A percentile compares a stretch with the other conserved stretches of the same genome.
These are phyloP conservation scores for Tuber melanosporum DNA, from an alignment of 495 filamentous ascomycete genomes.

Conservation along the genomic window DNA sequence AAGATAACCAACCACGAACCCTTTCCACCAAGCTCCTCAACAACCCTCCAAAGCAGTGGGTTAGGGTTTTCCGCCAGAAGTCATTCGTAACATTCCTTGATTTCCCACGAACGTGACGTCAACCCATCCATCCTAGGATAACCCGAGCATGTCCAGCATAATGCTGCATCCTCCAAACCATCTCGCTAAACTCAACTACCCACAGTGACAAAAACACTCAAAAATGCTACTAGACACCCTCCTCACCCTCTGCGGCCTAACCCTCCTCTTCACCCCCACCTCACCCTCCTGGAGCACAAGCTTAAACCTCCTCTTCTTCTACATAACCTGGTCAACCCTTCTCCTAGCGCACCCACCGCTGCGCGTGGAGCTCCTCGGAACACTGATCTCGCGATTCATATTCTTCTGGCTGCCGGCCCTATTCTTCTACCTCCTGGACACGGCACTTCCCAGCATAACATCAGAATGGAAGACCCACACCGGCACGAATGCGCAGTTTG, in stretches of 20 bases:
- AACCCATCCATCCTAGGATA: too few relatives aligned
- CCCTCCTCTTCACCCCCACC: conserved; percentile 53
- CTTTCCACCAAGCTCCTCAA: too few relatives aligned
- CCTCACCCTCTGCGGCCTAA: conserved; percentile 64
- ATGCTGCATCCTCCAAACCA: background rate
- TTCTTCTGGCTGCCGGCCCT: conserved; percentile 70
- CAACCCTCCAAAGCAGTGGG: too few relatives aligned
- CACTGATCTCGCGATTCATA: conserved; percentile 58
- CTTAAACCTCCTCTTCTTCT: conserved; percentile 83
- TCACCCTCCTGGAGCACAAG: conserved; percentile 65
- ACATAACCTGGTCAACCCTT: conserved; percentile 80
- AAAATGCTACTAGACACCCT: conserved; percentile 52
- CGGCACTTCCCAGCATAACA: conserved; percentile 58
- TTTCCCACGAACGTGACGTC: too few relatives aligned
- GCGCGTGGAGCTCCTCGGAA: conserved; percentile 67
- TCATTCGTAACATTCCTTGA: too few relatives aligned
- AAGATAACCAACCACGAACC: too few relatives aligned
- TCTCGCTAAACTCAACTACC: background rate
- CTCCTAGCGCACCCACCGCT: conserved; percentile 68
- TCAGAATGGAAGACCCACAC: conserved; percentile 65
- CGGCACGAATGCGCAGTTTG: conserved; percentile 53
- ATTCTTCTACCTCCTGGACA: conserved; percentile 68
- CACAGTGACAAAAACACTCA: background rate
- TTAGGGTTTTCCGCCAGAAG: too few relatives aligned
- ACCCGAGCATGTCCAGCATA: background rate